phyloP scores from a whole-genome alignment of 306 rosid genomes.

The Argentina anserina region DNA sequence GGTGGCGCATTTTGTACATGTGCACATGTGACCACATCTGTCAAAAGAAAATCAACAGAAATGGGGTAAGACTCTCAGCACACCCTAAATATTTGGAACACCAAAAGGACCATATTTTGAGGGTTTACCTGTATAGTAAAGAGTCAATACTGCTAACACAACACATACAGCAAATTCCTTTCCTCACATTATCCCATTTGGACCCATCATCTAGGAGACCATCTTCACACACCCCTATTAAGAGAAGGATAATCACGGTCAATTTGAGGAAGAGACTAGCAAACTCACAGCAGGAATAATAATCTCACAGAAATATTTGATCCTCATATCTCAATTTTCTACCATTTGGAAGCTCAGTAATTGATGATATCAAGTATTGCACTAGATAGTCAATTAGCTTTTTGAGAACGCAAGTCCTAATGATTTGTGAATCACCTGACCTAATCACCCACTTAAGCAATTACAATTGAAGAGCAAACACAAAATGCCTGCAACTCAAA shows the following conservation, averaged over 20 bases:
- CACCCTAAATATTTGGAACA: not conserved
- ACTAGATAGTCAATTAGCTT: not conserved
- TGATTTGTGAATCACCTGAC: not conserved
- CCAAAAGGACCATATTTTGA: not conserved
- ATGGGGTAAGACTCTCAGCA: not conserved
- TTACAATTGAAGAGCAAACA: not conserved
- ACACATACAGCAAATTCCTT: slow-evolving; percentile 89
- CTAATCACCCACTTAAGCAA: not conserved
- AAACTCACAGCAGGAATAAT: not conserved
- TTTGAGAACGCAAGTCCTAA: too few species aligned
- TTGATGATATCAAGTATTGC: not conserved
- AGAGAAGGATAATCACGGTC: slow-evolving; percentile 12
- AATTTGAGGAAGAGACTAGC: not conserved
- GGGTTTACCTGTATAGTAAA: slow-evolving; percentile 80
- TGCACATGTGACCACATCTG: slow-evolving; percentile 99
- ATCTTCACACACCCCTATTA: slow-evolving; percentile 43
- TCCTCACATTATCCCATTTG: slow-evolving; percentile 90
- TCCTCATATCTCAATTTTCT: too few species aligned
- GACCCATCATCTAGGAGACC: slow-evolving; percentile 49
- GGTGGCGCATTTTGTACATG: slow-evolving; percentile 82
- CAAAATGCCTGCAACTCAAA: not conserved
- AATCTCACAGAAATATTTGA: too few species aligned
- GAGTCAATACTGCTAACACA: slow-evolving; percentile 67
- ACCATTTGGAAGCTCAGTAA: not conserved
- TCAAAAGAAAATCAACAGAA: slow-evolving; percentile 9